Base-by-base conservation (phyloP, 345 rosid genomes). In the Lenwebbia sp. region DNA sequence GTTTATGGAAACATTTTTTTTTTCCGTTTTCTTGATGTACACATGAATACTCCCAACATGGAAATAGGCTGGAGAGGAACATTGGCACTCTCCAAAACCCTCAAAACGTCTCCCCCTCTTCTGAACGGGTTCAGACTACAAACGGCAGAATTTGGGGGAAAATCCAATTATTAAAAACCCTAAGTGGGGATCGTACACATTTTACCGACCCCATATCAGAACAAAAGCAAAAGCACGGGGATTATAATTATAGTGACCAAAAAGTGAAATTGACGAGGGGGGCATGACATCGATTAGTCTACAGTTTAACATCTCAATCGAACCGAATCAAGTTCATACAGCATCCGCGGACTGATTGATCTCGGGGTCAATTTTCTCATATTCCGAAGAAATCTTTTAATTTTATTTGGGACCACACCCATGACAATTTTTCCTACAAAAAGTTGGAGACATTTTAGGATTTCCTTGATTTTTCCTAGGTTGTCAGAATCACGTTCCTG, bases 301-400 rank as follows among this genome's bases (percentile, higher is more conserved):
- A 15, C 76, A 4, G 23, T 2, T 21, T 5, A 65, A 54, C 33
- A 30, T 17, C 44, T 21, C 21, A 33, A 70, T 33, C 78, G 21
- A 17, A 21, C 78, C 47, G 2, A 33, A 70, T 22, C 78, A 5
- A 33, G 78, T 70, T 17, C 78, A 70, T 15, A 60, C 84, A 83
- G 62, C 49, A 21, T 21, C 26, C 15, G 17, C 26, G 30, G 41
- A 50, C 54, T 10, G 56, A 82, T 10, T 28, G 41, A 58, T 82
- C 56, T 28, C 41, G 62, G 76, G 76, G 90, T 88, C 90, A 88
- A 81, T 86, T 60, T 78, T 54, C 85, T 60, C 58, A 53, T 84
- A 82, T 86, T 82, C 65, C 82, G 55, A 53, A 60, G 26, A 85
- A 53, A 56, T 50, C 22, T 76, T 58, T 85, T 41, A 10, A 8